phyloP scores from a whole-genome alignment of 495 filamentous ascomycete species.

The Xylona heveae region DNA sequence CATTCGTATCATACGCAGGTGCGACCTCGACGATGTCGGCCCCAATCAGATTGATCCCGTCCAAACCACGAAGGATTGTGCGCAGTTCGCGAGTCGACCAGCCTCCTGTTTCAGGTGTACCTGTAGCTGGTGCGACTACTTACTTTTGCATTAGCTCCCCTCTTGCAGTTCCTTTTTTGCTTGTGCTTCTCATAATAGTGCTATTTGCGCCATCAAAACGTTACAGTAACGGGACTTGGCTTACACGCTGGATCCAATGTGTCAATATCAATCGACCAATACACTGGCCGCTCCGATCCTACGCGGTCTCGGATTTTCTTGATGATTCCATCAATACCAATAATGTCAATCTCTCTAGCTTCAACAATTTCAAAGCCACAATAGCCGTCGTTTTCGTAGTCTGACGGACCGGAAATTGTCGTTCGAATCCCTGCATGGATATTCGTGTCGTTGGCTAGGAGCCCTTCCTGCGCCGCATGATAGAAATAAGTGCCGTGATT shows the following conservation, averaged over 20 bases:
- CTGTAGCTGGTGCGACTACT: constrained; percentile 56
- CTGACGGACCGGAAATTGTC: constrained; percentile 44
- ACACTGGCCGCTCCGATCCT: constrained; percentile 49
- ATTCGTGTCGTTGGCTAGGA: constrained; percentile 60
- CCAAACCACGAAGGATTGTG: constrained; percentile 50
- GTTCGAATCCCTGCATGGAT: constrained; percentile 79
- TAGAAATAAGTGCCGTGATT: constrained; percentile 81
- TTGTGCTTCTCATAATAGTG: background rate
- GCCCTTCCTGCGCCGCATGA: constrained; percentile 43
- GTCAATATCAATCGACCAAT: constrained; percentile 78
- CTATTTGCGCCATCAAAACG: too few relatives aligned
- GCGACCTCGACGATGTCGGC: constrained; percentile 64
- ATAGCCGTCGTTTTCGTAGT: constrained; percentile 66
- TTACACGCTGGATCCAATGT: constrained; percentile 66
- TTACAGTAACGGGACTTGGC: constrained; percentile 9
- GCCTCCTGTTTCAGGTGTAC: constrained; percentile 71
- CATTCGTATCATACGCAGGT: constrained; percentile 47
- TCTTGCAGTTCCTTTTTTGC: background rate
- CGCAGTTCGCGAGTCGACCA: constrained; percentile 67
- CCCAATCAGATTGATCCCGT: constrained; percentile 55
- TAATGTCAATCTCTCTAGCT: constrained; percentile 58
- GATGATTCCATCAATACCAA: constrained; percentile 52
- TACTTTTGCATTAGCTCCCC: background rate
- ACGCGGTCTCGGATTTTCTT: constrained; percentile 54
- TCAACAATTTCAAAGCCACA: constrained; percentile 70